A percentile compares a stretch with the other conserved stretches of the same genome.
Evolutionary conservation across 768 basidiomycete species (phyloP).

Genomic region (Hemileccinum rubropunctum): DNA sequence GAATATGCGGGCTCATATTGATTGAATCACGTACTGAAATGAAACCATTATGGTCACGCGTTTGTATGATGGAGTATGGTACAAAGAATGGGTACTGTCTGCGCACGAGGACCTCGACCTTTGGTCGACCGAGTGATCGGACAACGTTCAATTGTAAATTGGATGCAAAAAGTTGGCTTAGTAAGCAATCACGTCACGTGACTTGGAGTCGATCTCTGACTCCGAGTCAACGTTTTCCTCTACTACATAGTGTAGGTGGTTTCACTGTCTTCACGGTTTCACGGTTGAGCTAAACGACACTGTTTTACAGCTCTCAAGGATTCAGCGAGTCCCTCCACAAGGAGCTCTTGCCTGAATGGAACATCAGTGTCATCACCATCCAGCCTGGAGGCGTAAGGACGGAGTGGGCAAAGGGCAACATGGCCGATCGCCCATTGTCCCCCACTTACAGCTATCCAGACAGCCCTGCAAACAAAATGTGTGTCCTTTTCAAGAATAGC

Average conservation of each 20-base stretch:
- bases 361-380: constrained; percentile 23
- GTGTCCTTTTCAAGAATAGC: constrained; percentile 1
- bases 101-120: no score
- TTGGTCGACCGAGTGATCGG: not conserved
- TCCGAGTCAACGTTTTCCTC: no score
- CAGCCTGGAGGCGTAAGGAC: constrained; percentile 23
- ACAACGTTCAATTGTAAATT: no score
- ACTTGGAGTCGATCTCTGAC: no score
- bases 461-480: constrained; percentile 15
- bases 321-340: constrained; percentile 23
- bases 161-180: no score
- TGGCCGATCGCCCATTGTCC: constrained; percentile 16
- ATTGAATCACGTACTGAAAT: constrained; percentile 54
- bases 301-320: constrained; percentile 21
- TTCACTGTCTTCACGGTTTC: not conserved
- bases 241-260: no score
- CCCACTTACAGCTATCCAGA: constrained; percentile 14
- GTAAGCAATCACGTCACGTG: not conserved
- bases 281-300: not conserved
- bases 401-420: constrained; percentile 18
- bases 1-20: not conserved
- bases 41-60: constrained; percentile 56
- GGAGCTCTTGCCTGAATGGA: constrained; percentile 25
- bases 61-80: not conserved
- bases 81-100: not conserved